These are phyloP conservation scores for Fraxinus dipetala DNA, from an alignment of 305 asterid genomes.

Conservation along the genomic window DNA sequence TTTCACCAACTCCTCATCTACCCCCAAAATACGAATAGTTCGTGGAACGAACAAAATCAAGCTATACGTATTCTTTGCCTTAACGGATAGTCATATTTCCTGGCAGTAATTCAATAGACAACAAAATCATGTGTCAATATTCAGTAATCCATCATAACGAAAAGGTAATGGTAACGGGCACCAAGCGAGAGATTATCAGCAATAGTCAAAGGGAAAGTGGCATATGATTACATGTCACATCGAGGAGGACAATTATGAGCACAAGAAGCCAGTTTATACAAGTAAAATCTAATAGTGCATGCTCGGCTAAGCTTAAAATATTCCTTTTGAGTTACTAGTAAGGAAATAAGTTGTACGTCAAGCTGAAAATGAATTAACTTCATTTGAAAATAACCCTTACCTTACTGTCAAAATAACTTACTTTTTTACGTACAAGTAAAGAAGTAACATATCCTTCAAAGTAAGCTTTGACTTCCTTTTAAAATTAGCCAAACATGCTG, in stretches of 20 bases:
- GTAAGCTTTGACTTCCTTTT: neutral
- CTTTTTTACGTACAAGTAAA: neutral
- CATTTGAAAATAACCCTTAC: neutral
- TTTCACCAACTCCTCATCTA: neutral
- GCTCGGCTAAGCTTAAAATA: neutral
- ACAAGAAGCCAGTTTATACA: neutral
- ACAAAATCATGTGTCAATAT: neutral
- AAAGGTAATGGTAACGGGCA: neutral
- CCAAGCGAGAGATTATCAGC: neutral
- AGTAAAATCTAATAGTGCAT: neutral
- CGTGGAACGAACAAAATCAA: neutral
- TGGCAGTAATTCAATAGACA: neutral
- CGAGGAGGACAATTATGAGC: neutral
- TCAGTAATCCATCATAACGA: neutral
- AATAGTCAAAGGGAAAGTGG: neutral
- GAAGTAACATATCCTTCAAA: neutral
- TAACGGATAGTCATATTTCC: neutral
- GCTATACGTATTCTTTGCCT: neutral
- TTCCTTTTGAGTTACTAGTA: neutral
- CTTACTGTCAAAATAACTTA: neutral
- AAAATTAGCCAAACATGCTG: neutral
- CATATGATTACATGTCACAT: neutral
- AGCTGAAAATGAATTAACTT: neutral
- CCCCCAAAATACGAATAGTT: neutral
- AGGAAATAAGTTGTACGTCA: neutral